Conservation (phyloP, 352 stramenopile species). For the Achlya hypogyna region DNA sequence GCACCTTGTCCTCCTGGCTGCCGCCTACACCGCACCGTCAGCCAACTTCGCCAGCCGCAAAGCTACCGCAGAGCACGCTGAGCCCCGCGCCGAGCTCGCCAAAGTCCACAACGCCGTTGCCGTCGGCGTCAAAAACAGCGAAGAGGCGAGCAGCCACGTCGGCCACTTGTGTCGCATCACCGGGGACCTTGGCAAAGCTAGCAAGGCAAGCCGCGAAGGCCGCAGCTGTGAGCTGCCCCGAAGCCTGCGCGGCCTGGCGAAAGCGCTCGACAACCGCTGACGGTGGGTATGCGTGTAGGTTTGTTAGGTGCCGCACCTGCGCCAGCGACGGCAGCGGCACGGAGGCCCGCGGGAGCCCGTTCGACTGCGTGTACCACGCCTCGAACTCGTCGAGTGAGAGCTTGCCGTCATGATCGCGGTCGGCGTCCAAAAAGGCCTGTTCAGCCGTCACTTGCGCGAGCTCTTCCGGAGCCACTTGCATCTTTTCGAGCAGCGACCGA, state of each 20-base stretch:
- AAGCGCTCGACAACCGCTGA: constrained; percentile 77
- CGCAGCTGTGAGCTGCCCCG: neutral
- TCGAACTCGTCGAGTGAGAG: constrained; percentile 36
- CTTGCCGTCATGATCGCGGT: constrained; percentile 23
- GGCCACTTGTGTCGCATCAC: neutral
- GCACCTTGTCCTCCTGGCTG: constrained; percentile 22
- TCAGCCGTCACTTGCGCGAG: constrained; percentile 23
- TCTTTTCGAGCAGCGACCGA: neutral
- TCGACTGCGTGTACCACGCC: constrained; percentile 72
- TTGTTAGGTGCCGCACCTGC: constrained; percentile 71
- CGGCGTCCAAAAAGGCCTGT: constrained; percentile 24
- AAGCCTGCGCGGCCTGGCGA: constrained; percentile 3
- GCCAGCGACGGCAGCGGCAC: constrained; percentile 43
- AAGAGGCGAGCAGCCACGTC: constrained; percentile 15
- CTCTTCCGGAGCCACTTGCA: constrained; percentile 20
- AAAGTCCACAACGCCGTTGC: constrained; percentile 23
- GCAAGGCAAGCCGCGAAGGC: neutral
- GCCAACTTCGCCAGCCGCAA: neutral
- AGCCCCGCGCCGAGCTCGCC: constrained; percentile 24
- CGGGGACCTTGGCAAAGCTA: neutral
- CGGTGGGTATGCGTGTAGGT: constrained; percentile 52
- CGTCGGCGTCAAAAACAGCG: constrained; percentile 21
- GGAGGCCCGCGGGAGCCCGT: constrained; percentile 19
- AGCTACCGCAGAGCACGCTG: constrained; percentile 25
- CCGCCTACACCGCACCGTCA: constrained; percentile 6